Conservation (phyloP, 2,329 filamentous ascomycete genomes). For the Raffaelea arxii region DNA sequence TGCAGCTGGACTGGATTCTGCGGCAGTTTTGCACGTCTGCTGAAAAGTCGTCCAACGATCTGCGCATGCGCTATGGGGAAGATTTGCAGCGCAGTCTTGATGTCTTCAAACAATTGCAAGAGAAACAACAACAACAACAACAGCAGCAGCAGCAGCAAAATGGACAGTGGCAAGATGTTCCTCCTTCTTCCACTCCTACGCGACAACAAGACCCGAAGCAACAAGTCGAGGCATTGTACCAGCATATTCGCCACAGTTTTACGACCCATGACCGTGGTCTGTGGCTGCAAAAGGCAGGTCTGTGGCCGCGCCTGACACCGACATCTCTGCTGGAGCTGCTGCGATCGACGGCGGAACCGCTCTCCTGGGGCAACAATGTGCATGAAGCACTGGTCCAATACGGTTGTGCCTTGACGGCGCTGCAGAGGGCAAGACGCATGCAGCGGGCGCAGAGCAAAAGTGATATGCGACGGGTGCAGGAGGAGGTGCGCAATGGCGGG, state of each 20-base stretch:
- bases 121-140: neutral
- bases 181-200: no score
- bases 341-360: slow-evolving; percentile 18
- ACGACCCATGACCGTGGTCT: neutral
- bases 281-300: slow-evolving; percentile 31
- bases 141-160: neutral
- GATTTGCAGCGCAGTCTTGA: neutral
- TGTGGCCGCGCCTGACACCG: slow-evolving; percentile 36
- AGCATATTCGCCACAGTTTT: neutral
- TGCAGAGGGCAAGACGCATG: slow-evolving; percentile 37
- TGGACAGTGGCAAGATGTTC: neutral
- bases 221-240: neutral
- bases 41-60: neutral
- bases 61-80: neutral
- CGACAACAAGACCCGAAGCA: no score
- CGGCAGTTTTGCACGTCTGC: no score
- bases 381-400: slow-evolving; percentile 31
- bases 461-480: slow-evolving; percentile 19
- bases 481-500: slow-evolving; percentile 36
- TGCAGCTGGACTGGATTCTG: no score
- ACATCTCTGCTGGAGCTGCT: slow-evolving; percentile 37
- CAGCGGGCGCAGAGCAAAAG: slow-evolving; percentile 18
- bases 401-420: slow-evolving; percentile 29
- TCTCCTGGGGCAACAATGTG: slow-evolving; percentile 18
- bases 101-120: neutral